Evolutionary conservation across 106 monocot species (phyloP), one percentile per base, ranked within the genome.

Genomic region (Dactylorhiza incarnata): DNA sequence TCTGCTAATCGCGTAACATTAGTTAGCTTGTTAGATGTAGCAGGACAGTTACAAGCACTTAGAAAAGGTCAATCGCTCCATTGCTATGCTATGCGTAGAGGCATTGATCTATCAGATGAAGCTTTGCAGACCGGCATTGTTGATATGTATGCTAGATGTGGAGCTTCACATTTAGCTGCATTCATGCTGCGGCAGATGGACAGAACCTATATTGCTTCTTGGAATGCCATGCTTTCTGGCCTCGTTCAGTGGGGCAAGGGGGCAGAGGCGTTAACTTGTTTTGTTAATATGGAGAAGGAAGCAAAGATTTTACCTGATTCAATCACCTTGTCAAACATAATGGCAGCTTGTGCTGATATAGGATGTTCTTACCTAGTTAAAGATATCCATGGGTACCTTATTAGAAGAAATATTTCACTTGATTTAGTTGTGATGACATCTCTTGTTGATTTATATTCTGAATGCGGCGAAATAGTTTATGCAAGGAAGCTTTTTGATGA

Each of bases 11-110:
- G 91, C 4, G 88, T 91, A 68, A 88, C 91, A 4, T 56, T 91
- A 17, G 82, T 91, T 62, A 86, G 88, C 78, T 83, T 91, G 82
- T 83, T 91, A 16, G 84, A 84, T 63, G 88, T 83, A 45, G 84
- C 82, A 25, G 81, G 78, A 59, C 63, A 84, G 16, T 22, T 81
- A 25, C 76, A 62, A 76, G 88, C 82, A 66, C 74, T 82, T 37
- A 66, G 15, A 29, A 67, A 86, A 80, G 91, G 91, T 4, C 74
- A 71, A 62, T 74, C 80, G 20, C 56, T 86, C 43, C 91, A 91
- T 73, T 86, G 91, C 49, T 88, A 88, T 82, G 81, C 84, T n/a
- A 2, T 91, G 11, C 86, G 82, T 74, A 84, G 84, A 82, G 80
- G 59, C 24, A 84, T 86, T 61, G 84, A 58, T 67, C 11, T 71